phyloP scores from a whole-genome alignment of 345 rosid species.

The Draba incana region DNA sequence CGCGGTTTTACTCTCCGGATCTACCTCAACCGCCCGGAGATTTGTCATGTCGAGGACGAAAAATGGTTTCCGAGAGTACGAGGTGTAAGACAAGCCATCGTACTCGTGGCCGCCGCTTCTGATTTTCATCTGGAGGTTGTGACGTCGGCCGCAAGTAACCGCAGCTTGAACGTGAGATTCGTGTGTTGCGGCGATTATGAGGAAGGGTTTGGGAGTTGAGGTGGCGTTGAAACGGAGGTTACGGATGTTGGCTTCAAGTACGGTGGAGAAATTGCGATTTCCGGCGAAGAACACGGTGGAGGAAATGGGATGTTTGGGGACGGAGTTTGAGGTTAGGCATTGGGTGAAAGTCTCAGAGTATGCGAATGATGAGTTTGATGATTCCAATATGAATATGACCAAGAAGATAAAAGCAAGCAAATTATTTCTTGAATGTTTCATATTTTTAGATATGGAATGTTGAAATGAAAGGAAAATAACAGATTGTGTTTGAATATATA shows the following conservation, averaged over 20 bases:
- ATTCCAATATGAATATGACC: slow-evolving; percentile 9
- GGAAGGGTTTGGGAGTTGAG: slow-evolving; percentile 57
- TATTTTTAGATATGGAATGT: slow-evolving; percentile 12
- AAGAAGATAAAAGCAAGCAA: slow-evolving; percentile 11
- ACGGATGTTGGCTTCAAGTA: slow-evolving; percentile 50
- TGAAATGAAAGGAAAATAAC: not conserved
- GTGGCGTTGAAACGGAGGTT: slow-evolving; percentile 59
- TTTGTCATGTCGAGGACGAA: slow-evolving; percentile 61
- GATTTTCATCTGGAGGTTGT: slow-evolving; percentile 50
- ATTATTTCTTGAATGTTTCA: slow-evolving; percentile 25
- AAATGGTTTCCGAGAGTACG: slow-evolving; percentile 49
- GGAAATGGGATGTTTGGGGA: slow-evolving; percentile 40
- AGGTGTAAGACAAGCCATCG: slow-evolving; percentile 66
- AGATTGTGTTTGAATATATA: not conserved
- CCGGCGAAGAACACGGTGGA: slow-evolving; percentile 40
- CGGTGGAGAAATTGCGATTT: slow-evolving; percentile 51
- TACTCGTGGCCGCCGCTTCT: slow-evolving; percentile 92
- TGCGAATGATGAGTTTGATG: slow-evolving; percentile 32
- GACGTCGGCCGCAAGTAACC: slow-evolving; percentile 49
- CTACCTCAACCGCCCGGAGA: slow-evolving; percentile 53
- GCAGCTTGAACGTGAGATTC: slow-evolving; percentile 68
- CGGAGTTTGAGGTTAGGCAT: slow-evolving; percentile 46
- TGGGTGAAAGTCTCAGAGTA: slow-evolving; percentile 43
- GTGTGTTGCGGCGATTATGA: slow-evolving; percentile 57
- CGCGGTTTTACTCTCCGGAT: slow-evolving; percentile 50